Conservation (phyloP, 2,329 filamentous ascomycete genomes). For the Graphiopsis chlorocephala region DNA sequence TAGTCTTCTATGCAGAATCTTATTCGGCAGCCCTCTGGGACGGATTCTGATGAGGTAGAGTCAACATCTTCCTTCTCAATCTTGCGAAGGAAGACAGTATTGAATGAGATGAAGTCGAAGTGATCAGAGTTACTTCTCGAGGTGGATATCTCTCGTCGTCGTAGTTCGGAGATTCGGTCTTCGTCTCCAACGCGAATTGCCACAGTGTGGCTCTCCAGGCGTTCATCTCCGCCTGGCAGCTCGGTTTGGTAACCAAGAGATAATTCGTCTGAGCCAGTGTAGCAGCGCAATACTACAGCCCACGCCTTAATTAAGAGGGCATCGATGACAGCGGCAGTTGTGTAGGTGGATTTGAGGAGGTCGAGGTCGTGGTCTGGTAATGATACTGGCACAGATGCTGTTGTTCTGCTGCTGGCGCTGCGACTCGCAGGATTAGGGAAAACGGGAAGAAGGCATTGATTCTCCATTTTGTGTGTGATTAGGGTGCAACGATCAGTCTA, state of each 20-base stretch:
- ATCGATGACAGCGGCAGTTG: slow-evolving; percentile 7
- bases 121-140: not conserved
- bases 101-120: slow-evolving; percentile 8
- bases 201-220: not conserved
- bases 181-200: slow-evolving; percentile 5
- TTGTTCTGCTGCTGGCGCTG: slow-evolving; percentile 3
- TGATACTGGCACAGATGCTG: slow-evolving; percentile 11
- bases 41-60: not conserved
- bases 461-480: slow-evolving; percentile 6
- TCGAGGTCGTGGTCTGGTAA: slow-evolving; percentile 11
- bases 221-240: not conserved
- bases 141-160: slow-evolving; percentile 2
- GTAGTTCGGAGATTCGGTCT: not conserved
- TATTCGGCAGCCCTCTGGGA: slow-evolving; percentile 3
- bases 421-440: slow-evolving; percentile 9
- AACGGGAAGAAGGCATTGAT: slow-evolving; percentile 4
- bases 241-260: slow-evolving; percentile 6
- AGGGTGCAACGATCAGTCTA: not conserved
- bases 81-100: slow-evolving; percentile 12
- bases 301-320: slow-evolving; percentile 10
- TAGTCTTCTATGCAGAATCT: slow-evolving; percentile 11
- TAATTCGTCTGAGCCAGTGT: slow-evolving; percentile 3
- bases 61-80: slow-evolving; percentile 12
- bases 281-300: slow-evolving; percentile 12
- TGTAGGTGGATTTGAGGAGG: slow-evolving; percentile 7